phyloP scores from a whole-genome alignment of 495 filamentous ascomycete genomes.

The Aspergillus sparsus region DNA sequence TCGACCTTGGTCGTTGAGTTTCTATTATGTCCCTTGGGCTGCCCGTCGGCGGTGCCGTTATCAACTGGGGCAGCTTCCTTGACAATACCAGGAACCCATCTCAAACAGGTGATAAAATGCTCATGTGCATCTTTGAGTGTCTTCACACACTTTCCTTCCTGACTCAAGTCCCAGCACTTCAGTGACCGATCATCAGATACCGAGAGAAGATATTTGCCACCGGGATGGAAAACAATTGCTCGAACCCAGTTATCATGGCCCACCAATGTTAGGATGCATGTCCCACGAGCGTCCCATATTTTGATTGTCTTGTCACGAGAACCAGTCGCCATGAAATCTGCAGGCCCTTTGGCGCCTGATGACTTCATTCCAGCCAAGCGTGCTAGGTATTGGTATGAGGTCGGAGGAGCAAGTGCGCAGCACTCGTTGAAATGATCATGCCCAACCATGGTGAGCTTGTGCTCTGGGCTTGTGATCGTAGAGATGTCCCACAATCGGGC shows the following conservation, averaged over 20 bases:
- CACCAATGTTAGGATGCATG: slow-evolving; percentile 78
- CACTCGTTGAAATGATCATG: slow-evolving; percentile 92
- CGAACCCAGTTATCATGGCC: slow-evolving; percentile 98
- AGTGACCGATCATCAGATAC: slow-evolving; percentile 89
- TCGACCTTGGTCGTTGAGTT: slow-evolving; percentile 4
- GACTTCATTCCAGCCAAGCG: slow-evolving; percentile 83
- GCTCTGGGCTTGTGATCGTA: slow-evolving; percentile 29
- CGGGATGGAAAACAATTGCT: slow-evolving; percentile 85
- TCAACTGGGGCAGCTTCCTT: slow-evolving; percentile 52
- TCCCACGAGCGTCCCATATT: slow-evolving; percentile 86
- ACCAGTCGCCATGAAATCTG: slow-evolving; percentile 91
- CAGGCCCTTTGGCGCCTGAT: slow-evolving; percentile 70
- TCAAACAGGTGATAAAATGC: slow-evolving; percentile 83
- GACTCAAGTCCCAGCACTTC: slow-evolving; percentile 90
- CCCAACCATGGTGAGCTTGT: slow-evolving; percentile 63
- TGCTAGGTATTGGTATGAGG: slow-evolving; percentile 77
- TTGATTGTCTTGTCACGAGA: slow-evolving; percentile 89
- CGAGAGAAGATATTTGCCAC: slow-evolving; percentile 87
- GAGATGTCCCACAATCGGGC: slow-evolving; percentile 74
- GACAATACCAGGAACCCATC: slow-evolving; percentile 73
- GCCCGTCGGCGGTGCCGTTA: slow-evolving; percentile 19
- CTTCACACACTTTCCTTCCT: slow-evolving; percentile 90
- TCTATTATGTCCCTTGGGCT: neutral
- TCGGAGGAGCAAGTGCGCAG: slow-evolving; percentile 81
- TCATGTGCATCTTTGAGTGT: slow-evolving; percentile 74